A percentile compares a stretch with the other conserved stretches of the same genome.
phyloP scores from a whole-genome alignment of 2,329 filamentous ascomycete genomes.

The Aspergillus transmontanensis region DNA sequence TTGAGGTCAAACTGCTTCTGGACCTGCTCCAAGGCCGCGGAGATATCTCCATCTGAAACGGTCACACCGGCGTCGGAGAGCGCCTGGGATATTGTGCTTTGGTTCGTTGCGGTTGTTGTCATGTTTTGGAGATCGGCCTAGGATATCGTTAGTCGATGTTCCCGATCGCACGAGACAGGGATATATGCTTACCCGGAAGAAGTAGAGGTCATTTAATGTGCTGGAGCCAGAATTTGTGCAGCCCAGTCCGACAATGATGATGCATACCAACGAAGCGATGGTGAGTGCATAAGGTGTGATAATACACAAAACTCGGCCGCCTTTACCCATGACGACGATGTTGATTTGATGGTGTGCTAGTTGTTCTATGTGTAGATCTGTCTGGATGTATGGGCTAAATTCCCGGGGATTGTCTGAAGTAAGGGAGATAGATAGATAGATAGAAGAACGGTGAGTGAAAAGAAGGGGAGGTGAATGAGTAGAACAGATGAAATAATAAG shows the following conservation, averaged over 20 bases:
- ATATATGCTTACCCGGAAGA: conserved; percentile 49
- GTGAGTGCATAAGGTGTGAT: conserved; percentile 82
- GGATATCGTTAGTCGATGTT: conserved; percentile 7
- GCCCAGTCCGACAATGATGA: conserved; percentile 60
- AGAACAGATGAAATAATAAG: conserved; percentile 1
- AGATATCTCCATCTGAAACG: conserved; percentile 41
- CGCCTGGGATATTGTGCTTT: conserved; percentile 29
- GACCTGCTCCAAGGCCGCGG: conserved; percentile 38
- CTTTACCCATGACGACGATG: conserved; percentile 62
- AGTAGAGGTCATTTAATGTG: conserved; percentile 57
- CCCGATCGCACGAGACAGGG: not conserved
- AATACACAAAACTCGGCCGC: conserved; percentile 83
- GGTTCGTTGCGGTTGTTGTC: conserved; percentile 47
- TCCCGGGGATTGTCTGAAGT: not conserved
- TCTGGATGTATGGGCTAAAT: conserved; percentile 4
- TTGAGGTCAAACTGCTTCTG: conserved; percentile 60
- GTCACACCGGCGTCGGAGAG: conserved; percentile 40
- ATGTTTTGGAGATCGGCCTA: conserved; percentile 65
- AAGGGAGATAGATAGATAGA: not conserved
- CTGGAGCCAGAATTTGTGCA: conserved; percentile 54
- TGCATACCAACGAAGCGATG: conserved; percentile 72
- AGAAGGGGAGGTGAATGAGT: not conserved
- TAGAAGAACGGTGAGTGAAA: not conserved
- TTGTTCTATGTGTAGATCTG: not conserved
- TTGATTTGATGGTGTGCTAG: not conserved